These are phyloP conservation scores for Leishmania turanica DNA, from an alignment of 208 protist genomes.

Conservation along the genomic window DNA sequence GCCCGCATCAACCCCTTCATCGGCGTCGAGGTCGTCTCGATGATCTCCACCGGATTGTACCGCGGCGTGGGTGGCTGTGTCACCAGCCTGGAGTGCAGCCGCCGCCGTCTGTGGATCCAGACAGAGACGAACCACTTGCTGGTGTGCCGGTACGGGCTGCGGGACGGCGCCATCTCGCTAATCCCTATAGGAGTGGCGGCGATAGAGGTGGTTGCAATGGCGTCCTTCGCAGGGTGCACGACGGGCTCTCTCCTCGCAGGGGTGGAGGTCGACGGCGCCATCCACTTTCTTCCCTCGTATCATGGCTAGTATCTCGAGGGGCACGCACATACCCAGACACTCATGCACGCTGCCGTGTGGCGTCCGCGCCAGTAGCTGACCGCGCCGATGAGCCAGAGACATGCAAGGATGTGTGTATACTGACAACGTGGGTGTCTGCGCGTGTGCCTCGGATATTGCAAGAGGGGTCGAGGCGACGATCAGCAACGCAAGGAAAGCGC, in stretches of 20 bases:
- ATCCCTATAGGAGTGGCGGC: constrained; percentile 72
- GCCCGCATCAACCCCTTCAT: constrained; percentile 60
- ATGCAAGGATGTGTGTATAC: neutral
- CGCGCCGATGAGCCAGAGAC: neutral
- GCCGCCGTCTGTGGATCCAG: constrained; percentile 62
- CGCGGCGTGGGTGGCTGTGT: constrained; percentile 71
- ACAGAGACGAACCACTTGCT: constrained; percentile 79
- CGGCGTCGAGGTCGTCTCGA: constrained; percentile 63
- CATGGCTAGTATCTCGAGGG: constrained; percentile 34
- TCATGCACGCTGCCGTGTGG: neutral
- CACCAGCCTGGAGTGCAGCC: constrained; percentile 54
- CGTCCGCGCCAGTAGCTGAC: neutral
- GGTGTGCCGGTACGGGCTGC: constrained; percentile 62
- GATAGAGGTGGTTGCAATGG: constrained; percentile 45
- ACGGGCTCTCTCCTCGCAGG: constrained; percentile 68
- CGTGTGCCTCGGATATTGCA: neutral
- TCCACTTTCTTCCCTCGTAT: constrained; percentile 74
- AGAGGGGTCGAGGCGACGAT: neutral
- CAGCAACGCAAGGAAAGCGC: neutral
- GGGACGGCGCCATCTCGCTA: constrained; percentile 41
- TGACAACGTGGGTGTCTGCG: neutral
- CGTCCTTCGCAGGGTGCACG: constrained; percentile 53
- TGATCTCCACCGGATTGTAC: constrained; percentile 69
- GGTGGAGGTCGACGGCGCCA: constrained; percentile 57
- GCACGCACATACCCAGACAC: neutral